A percentile compares a stretch with the other conserved stretches of the same genome.
phyloP scores from a whole-genome alignment of 2,329 filamentous ascomycete species.

The Hypocreales sp. region DNA sequence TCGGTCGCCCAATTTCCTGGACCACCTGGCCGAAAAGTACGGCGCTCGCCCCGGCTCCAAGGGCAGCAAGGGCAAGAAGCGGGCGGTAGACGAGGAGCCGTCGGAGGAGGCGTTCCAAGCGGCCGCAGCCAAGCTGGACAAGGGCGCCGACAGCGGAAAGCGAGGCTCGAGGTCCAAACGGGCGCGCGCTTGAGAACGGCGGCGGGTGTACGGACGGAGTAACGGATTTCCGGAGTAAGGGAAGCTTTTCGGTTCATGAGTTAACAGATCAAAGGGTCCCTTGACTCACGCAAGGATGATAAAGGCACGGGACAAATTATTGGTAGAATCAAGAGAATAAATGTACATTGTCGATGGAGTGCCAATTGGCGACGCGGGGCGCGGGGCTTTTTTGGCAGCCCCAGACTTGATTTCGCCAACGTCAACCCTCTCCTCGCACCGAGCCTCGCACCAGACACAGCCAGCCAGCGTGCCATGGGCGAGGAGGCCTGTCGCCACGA shows the following conservation, averaged over 20 bases:
- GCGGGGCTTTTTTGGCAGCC: too few relatives aligned
- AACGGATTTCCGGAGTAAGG: background rate
- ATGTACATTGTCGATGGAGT: too few relatives aligned
- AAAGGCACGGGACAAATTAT: too few relatives aligned
- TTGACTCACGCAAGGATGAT: too few relatives aligned
- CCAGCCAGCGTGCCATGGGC: slow-evolving; percentile 38
- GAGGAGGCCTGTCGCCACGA: slow-evolving; percentile 16
- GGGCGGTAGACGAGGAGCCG: slow-evolving; percentile 44
- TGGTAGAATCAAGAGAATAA: too few relatives aligned
- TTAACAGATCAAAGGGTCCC: too few relatives aligned
- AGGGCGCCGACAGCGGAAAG: slow-evolving; percentile 5
- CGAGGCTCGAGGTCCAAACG: slow-evolving; percentile 1
- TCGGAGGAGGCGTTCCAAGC: slow-evolving; percentile 46
- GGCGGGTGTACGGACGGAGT: background rate
- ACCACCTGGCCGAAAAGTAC: slow-evolving; percentile 66
- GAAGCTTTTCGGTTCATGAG: too few relatives aligned
- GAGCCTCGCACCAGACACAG: too few relatives aligned
- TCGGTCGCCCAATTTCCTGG: slow-evolving; percentile 47
- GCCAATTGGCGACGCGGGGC: too few relatives aligned
- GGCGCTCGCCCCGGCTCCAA: slow-evolving; percentile 24
- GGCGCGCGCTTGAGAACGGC: too few relatives aligned
- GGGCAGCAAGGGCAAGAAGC: slow-evolving; percentile 36
- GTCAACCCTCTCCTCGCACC: background rate
- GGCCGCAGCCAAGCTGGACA: slow-evolving; percentile 31
- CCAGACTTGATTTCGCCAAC: too few relatives aligned